Percentiles rank a stretch among this genome's conserved stretches.
These are phyloP conservation scores for Evernia prunastri DNA, from an alignment of 495 filamentous ascomycete species.

Conservation along the genomic window DNA sequence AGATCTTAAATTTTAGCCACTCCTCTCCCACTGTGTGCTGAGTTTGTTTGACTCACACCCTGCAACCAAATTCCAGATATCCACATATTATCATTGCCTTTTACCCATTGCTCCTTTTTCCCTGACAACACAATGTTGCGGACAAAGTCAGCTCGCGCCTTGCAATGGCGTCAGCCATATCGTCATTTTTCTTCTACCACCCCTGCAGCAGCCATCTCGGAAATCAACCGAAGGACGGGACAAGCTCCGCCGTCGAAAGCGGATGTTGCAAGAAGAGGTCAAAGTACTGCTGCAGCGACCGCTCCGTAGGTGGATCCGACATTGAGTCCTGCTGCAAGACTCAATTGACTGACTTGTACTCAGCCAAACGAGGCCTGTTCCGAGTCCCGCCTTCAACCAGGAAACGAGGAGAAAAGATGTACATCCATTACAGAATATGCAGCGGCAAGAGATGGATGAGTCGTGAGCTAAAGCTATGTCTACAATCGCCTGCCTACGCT, in stretches of 20 bases:
- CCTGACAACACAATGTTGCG: slow-evolving; percentile 16
- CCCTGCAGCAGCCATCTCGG: slow-evolving; percentile 39
- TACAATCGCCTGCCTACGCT: neutral
- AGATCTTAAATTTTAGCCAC: too few species aligned
- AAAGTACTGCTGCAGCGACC: slow-evolving; percentile 45
- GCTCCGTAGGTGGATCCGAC: slow-evolving; percentile 36
- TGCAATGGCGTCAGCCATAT: slow-evolving; percentile 15
- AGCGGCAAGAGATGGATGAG: slow-evolving; percentile 65
- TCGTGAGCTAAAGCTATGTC: slow-evolving; percentile 38
- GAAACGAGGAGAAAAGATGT: slow-evolving; percentile 55
- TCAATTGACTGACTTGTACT: slow-evolving; percentile 18
- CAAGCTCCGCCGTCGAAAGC: slow-evolving; percentile 25
- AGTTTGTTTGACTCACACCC: neutral
- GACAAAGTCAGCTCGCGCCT: neutral
- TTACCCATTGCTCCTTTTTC: neutral
- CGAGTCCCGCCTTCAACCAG: slow-evolving; percentile 69
- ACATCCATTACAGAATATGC: slow-evolving; percentile 59
- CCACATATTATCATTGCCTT: neutral
- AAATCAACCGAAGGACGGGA: slow-evolving; percentile 35
- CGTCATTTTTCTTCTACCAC: slow-evolving; percentile 37
- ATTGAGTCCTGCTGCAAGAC: neutral
- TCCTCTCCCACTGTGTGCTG: neutral
- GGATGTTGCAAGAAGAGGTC: slow-evolving; percentile 36
- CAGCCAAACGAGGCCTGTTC: slow-evolving; percentile 47
- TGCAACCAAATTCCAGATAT: neutral